Base-by-base conservation (phyloP, 2,329 filamentous ascomycete species). In the Fusarium acutatum region DNA sequence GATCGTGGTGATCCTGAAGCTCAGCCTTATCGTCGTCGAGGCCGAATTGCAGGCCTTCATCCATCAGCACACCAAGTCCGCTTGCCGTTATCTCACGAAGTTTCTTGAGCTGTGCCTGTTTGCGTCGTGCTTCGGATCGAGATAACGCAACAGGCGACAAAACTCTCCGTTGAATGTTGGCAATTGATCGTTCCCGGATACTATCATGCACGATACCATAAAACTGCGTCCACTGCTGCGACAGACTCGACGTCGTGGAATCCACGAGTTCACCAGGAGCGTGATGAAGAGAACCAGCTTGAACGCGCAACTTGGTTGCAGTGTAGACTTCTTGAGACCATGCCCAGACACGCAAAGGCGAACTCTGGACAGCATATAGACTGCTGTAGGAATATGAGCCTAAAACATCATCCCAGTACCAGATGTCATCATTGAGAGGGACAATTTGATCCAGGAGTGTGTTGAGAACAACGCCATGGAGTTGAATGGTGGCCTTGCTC, bases 391-490 rank as follows among this genome's bases (percentile, higher is more conserved):
- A 88, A 75, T 94, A 92, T 2, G 94, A 97, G 15, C 90, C 89
- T 35, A 97, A 84, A 5, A 98, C 89, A 74, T 96, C 93, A 79
- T 97, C 94, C 96, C 96, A 99, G 81, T 98, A 98, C 90, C 93
- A 95, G 30, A 97, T 92, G 75, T 97, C 95, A 73, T 97, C 92
- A 76, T 91, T 93, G 24, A 99, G 83, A 1, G 92, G 92, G 17
- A 96, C 91, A 17, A 95, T 97, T 77, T 96, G 93, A 62, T 96
- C 92, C 17, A 98, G 83, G 7, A 98, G 87, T 0, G 89, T 91
- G 75, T 91, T 91, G 75, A 98, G 85, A 44, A 97, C 88, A 54
- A 94, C 84, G 8, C 96, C 96, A 78, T 97, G 97, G 3, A 93
- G 91, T 79, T 98, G 96, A n/a, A 95, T 90, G 0, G 95, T 94